A percentile compares a stretch with the other conserved stretches of the same genome.
These are phyloP conservation scores for Neckera pumila DNA, from an alignment of 225 moss, liverwort and hornwort genomes.

Conservation along the genomic window DNA sequence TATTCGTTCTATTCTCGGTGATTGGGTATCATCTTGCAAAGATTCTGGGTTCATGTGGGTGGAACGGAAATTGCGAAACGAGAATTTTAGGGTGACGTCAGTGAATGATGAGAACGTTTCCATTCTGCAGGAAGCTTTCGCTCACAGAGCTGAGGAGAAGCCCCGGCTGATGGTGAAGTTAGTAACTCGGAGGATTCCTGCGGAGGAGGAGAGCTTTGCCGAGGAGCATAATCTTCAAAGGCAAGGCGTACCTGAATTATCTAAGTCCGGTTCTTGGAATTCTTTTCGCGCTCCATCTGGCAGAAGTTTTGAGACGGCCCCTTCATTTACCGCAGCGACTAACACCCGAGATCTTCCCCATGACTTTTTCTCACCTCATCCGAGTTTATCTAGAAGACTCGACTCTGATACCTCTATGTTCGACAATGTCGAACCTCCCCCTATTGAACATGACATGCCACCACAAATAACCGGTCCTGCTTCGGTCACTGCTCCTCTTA, in stretches of 20 bases:
- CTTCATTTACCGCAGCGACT: slow-evolving; percentile 1
- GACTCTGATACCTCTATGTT: slow-evolving; percentile 15
- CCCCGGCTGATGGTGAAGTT: slow-evolving; percentile 12
- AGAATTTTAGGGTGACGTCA: slow-evolving; percentile 27
- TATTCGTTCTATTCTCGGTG: slow-evolving; percentile 4
- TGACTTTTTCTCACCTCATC: slow-evolving; percentile 34
- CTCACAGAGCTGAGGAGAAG: slow-evolving; percentile 23
- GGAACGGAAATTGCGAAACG: slow-evolving; percentile 35
- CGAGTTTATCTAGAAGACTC: slow-evolving; percentile 24
- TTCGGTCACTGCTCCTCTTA: slow-evolving; percentile 7
- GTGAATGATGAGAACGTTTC: slow-evolving; percentile 53
- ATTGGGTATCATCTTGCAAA: slow-evolving; percentile 28
- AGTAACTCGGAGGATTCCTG: slow-evolving; percentile 23
- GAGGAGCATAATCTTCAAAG: slow-evolving; percentile 9
- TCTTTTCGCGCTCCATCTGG: slow-evolving; percentile 17
- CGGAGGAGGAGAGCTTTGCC: slow-evolving; percentile 14
- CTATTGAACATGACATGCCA: slow-evolving; percentile 44
- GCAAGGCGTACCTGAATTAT: background rate
- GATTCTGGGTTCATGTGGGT: slow-evolving; percentile 40
- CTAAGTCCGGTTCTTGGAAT: slow-evolving; percentile 15
- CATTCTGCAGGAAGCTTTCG: slow-evolving; percentile 54
- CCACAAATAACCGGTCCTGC: slow-evolving; percentile 39
- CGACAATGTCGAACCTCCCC: slow-evolving; percentile 23
- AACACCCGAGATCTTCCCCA: slow-evolving; percentile 20
- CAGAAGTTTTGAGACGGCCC: slow-evolving; percentile 15